Conservation (phyloP, 805 yeast genomes). For the Teunomyces lycoperdinae region DNA sequence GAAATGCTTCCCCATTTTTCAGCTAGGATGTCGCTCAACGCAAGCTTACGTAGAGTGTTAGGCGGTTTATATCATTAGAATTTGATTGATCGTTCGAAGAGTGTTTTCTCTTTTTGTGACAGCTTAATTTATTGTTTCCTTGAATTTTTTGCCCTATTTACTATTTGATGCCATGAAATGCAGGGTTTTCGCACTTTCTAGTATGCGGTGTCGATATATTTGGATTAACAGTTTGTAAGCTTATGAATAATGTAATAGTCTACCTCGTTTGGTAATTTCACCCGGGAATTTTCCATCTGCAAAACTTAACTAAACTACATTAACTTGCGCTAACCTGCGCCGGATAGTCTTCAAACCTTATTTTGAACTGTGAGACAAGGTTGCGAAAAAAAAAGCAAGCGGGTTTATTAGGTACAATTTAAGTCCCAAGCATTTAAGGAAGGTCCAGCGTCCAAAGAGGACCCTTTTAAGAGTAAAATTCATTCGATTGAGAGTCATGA, state of each 20-base stretch:
- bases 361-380: background rate
- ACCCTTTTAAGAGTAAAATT: too few relatives aligned
- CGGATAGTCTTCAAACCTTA: background rate
- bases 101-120: too few relatives aligned
- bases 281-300: background rate
- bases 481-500: too few relatives aligned
- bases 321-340: background rate
- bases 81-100: too few relatives aligned
- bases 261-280: background rate
- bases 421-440: background rate
- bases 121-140: too few relatives aligned
- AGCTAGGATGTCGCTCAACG: constrained; percentile 1
- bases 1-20: background rate
- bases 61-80: background rate
- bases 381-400: background rate
- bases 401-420: background rate
- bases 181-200: too few relatives aligned
- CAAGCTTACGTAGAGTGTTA: constrained; percentile 5
- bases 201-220: too few relatives aligned
- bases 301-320: background rate
- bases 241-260: too few relatives aligned
- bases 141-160: too few relatives aligned
- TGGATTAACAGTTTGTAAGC: too few relatives aligned
- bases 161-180: too few relatives aligned
- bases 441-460: too few relatives aligned